These are phyloP conservation scores for Schizopora paradoxa DNA, from an alignment of 1,284 basidiomycete genomes.

Conservation along the genomic window DNA sequence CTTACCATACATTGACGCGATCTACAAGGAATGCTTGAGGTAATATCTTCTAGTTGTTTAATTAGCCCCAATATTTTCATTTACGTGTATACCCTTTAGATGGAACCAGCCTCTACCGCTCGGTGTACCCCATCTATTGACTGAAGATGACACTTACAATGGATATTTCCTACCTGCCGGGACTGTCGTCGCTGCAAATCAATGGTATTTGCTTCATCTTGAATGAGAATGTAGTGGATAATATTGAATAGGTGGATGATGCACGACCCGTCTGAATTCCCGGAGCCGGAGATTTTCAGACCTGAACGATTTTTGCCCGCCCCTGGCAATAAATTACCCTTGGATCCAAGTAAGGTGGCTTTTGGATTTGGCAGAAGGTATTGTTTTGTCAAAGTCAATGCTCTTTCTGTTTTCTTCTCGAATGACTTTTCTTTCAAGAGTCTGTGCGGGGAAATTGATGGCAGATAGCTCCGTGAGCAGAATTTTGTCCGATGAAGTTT, in stretches of 20 bases:
- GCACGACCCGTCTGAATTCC: slow-evolving; percentile 7
- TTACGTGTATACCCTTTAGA: too few species aligned
- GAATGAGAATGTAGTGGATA: too few species aligned
- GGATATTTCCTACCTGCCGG: slow-evolving; percentile 11
- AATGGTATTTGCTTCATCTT: too few species aligned
- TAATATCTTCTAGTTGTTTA: too few species aligned
- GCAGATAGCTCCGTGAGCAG: slow-evolving; percentile 8
- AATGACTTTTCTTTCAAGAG: slow-evolving; percentile 1
- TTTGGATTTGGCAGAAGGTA: slow-evolving; percentile 16
- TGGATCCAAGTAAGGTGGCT: slow-evolving; percentile 7
- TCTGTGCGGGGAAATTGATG: slow-evolving; percentile 14
- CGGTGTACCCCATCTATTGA: background rate
- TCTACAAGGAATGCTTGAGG: slow-evolving; percentile 7
- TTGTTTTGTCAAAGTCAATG: background rate
- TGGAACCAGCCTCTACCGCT: background rate
- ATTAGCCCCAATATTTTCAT: too few species aligned
- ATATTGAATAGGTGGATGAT: slow-evolving; percentile 9
- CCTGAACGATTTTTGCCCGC: slow-evolving; percentile 12
- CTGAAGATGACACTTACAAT: slow-evolving; percentile 11
- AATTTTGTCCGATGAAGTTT: background rate
- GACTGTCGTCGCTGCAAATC: background rate
- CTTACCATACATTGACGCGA: slow-evolving; percentile 18
- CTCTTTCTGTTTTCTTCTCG: background rate
- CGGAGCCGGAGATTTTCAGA: slow-evolving; percentile 11
- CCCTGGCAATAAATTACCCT: slow-evolving; percentile 4